Conservation (phyloP, 345 rosid species). For the Murraya koenigii region DNA sequence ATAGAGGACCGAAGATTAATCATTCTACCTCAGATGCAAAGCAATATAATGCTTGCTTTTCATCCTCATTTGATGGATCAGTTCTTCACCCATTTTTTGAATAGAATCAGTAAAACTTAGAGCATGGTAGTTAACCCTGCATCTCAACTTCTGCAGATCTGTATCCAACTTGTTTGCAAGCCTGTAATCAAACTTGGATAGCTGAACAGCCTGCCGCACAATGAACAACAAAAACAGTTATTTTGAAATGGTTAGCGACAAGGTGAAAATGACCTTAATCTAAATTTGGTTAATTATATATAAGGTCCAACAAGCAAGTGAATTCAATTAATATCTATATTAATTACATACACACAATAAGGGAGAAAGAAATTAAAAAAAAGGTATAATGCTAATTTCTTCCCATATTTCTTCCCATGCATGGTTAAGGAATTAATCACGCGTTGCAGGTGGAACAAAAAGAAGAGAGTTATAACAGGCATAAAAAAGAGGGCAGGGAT, state of each 20-base stretch:
- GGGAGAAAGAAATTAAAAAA: background rate
- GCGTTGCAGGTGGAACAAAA: background rate
- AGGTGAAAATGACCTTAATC: background rate
- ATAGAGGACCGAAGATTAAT: constrained; percentile 14
- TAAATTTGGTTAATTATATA: background rate
- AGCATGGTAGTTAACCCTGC: constrained; percentile 93
- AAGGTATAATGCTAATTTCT: background rate
- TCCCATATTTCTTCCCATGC: background rate
- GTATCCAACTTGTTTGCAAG: constrained; percentile 82
- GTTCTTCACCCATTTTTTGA: constrained; percentile 62
- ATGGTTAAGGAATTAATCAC: background rate
- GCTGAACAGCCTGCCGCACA: constrained; percentile 72
- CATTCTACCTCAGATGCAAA: constrained; percentile 83
- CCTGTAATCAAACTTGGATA: constrained; percentile 89
- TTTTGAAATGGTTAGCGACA: background rate
- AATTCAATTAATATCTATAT: background rate
- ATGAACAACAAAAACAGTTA: constrained; percentile 8
- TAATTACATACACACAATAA: background rate
- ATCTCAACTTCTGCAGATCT: constrained; percentile 88
- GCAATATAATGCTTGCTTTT: constrained; percentile 80
- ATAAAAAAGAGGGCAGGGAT: background rate
- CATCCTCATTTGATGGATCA: constrained; percentile 74
- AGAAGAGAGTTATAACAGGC: background rate
- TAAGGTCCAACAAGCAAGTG: background rate
- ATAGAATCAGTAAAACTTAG: constrained; percentile 85